Evolutionary conservation across 768 basidiomycete species (phyloP), one percentile per base, ranked within the genome.

Genomic region (Sarcodon aspratus): DNA sequence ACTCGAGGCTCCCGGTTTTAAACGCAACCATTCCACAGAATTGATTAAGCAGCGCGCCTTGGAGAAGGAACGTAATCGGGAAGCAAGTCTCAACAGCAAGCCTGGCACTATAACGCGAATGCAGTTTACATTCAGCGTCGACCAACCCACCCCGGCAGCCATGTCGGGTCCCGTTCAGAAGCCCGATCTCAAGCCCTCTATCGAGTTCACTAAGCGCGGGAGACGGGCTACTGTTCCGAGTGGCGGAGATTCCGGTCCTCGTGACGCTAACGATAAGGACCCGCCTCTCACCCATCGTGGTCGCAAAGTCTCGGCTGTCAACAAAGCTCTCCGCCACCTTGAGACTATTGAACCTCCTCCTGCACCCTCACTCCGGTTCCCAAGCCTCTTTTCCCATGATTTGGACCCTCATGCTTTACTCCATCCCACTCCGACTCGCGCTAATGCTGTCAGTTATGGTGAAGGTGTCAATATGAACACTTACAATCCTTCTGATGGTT

Each of bases 121-220:
- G 86, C 88, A 92, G 56, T 91, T 89, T 66, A 91, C 87, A 1
- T 91, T 91, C 64, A 82, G 83, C 55, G 73, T 90, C 55, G 88
- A 90, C 64, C 80, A 82, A 51, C 82, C 81, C 47, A 47, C 50
- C 54, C 70, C 74, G 1, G 61, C 74, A 17, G 62, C 62, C 12
- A 64, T 73, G 12, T 71, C 70, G 51, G 57, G 66, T 17, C 69
- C 69, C 18, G 74, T 75, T 54, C 74, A 76, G 58, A 85, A 83
- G 61, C 82, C 81, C 6, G 79, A 82, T 61, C 66, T 78, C 18
- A 79, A 77, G 58, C 82, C 81, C 6, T 80, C 79, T 13, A 65
- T 72, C 1, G 81, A 83, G 54, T 81, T 82, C 68, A 62, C 63
- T 37, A 63, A 72, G 49, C 69, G 71, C 49, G 37, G 62, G 42